These are phyloP conservation scores for Macrolepiota dolichaula DNA, from an alignment of 768 basidiomycete genomes.

Conservation along the genomic window DNA sequence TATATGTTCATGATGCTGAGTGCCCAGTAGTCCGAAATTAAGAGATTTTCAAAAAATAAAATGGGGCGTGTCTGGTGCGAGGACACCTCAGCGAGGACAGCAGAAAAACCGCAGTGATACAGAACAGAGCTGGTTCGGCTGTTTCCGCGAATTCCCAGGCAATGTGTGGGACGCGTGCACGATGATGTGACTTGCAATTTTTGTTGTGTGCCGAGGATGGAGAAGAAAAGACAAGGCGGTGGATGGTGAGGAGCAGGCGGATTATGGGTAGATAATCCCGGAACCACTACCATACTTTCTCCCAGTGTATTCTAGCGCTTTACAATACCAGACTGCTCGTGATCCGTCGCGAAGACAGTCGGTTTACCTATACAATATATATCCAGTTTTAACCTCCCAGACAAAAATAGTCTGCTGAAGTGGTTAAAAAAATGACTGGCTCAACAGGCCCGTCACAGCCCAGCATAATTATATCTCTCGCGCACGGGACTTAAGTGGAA, in stretches of 20 bases:
- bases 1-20: too few relatives aligned
- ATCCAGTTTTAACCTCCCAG: too few relatives aligned
- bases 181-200: neutral
- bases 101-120: neutral
- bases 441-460: too few relatives aligned
- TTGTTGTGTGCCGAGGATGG: neutral
- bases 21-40: neutral
- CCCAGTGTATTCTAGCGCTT: neutral
- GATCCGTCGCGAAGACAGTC: too few relatives aligned
- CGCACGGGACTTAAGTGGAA: too few relatives aligned
- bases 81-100: constrained; percentile 8
- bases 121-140: constrained; percentile 5
- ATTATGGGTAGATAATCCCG: neutral
- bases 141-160: constrained; percentile 1
- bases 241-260: constrained; percentile 13
- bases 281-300: neutral
- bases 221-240: constrained; percentile 3
- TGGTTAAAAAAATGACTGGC: too few relatives aligned
- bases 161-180: constrained; percentile 1
- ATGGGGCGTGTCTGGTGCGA: constrained; percentile 12
- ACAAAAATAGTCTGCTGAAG: too few relatives aligned
- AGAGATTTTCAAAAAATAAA: constrained; percentile 1
- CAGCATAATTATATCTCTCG: too few relatives aligned
- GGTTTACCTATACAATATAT: too few relatives aligned
- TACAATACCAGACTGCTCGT: too few relatives aligned